phyloP scores from a whole-genome alignment of 1,284 basidiomycete genomes.

The Trichosporon sp. region DNA sequence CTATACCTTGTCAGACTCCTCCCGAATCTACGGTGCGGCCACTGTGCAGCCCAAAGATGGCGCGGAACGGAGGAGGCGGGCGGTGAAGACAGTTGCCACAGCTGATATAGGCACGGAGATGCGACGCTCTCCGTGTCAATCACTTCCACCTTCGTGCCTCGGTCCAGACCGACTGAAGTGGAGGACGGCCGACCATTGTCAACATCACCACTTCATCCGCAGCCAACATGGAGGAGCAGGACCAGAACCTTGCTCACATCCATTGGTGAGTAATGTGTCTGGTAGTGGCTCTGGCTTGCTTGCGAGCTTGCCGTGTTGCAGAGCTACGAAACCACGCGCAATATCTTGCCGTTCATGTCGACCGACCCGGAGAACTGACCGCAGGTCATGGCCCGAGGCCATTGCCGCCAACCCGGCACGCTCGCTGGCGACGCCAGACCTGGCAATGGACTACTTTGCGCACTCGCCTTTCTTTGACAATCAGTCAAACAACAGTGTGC shows the following conservation, averaged over 20 bases:
- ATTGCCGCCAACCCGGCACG: constrained; percentile 49
- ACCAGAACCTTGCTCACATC: constrained; percentile 51
- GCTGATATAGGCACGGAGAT: neutral
- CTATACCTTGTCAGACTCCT: no score
- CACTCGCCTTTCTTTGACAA: constrained; percentile 53
- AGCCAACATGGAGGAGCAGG: constrained; percentile 38
- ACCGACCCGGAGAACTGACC: no score
- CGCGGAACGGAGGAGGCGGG: no score
- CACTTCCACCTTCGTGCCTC: neutral
- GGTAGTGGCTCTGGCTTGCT: no score
- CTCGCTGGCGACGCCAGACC: constrained; percentile 45
- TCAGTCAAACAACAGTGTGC: constrained; percentile 49
- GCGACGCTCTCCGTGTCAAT: neutral
- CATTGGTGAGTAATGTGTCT: constrained; percentile 50
- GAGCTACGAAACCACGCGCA: no score
- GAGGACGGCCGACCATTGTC: constrained; percentile 20
- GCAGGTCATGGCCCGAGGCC: constrained; percentile 53
- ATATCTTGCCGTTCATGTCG: no score
- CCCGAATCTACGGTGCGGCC: no score
- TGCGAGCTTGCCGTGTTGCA: no score
- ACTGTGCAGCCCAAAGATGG: no score
- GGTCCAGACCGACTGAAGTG: constrained; percentile 17
- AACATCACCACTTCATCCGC: neutral
- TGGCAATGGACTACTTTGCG: constrained; percentile 55
- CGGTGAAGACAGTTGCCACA: neutral